Evolutionary conservation across 1,284 basidiomycete species (phyloP), one percentile per base, ranked within the genome.

Genomic region (Leccinum pachyderme): DNA sequence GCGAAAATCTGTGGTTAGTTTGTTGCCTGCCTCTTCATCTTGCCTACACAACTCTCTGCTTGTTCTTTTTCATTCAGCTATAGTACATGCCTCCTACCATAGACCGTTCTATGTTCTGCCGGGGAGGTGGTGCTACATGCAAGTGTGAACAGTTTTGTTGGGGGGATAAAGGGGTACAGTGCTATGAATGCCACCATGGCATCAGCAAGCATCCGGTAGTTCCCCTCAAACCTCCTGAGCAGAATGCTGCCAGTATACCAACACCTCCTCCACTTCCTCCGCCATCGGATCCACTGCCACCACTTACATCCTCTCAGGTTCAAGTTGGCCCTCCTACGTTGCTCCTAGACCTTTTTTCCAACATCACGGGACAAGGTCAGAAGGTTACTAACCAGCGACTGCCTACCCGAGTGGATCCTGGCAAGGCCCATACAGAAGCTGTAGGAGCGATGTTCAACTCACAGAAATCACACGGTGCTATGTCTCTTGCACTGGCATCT

Each of bases 111-210:
- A 11, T 4, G 1, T 57, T 53, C 27, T 57, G 49, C 5, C 18
- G 9, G 0, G 52, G 37, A 3, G 22, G 1, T 2, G 5, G 8
- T 18, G 48, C 45, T 6, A 27, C 9, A 2, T 57, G 55, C 11
- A 43, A 57, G 15, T 57, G 49, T 9, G 45, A 57, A 25, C 3
- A n/a, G 8, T 51, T 57, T 41, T 15, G 5, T 35, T 28, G 44
- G 44, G 18, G 7, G 15, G 31, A 27, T 13, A 29, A 51, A 37
- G 37, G 45, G 3, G 44, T n/a, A 2, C n/a, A 47, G 2, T 55
- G 54, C 11, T 13, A 6, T 13, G 45, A 55, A 25, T 51, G 49
- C 25, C n/a, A 35, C n/a, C 49, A 55, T 28, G 37, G 54, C 1
- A 24, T 51, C 6, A 55, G 54, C 24, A 55, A 55, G 6, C 54